These are phyloP conservation scores for Suillus subluteus DNA, from an alignment of 768 basidiomycete species.

Conservation along the genomic window DNA sequence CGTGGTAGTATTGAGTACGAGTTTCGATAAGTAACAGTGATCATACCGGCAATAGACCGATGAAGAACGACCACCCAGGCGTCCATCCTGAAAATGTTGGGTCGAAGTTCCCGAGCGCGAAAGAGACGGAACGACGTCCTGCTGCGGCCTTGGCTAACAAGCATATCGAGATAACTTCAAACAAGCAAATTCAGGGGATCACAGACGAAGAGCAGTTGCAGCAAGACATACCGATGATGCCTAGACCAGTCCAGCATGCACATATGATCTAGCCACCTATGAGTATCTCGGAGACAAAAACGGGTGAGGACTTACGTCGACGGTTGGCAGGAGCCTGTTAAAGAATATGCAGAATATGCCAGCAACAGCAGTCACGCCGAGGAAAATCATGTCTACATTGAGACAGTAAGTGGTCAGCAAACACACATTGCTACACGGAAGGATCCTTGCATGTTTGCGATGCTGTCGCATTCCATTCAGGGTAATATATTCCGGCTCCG, in stretches of 20 bases:
- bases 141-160: conserved; percentile 59
- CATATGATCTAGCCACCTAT: conserved; percentile 49
- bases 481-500: conserved; percentile 58
- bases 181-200: conserved; percentile 18
- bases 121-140: conserved; percentile 57
- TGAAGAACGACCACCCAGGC: conserved; percentile 70
- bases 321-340: conserved; percentile 50
- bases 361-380: conserved; percentile 52
- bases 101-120: conserved; percentile 62
- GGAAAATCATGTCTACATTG: conserved; percentile 53
- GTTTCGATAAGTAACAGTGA: neutral
- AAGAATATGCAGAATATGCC: conserved; percentile 58
- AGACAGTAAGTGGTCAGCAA: conserved; percentile 8
- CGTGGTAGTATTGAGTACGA: conserved; percentile 7
- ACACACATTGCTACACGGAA: neutral
- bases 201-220: neutral
- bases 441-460: conserved; percentile 59
- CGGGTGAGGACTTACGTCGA: conserved; percentile 45
- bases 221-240: conserved; percentile 47
- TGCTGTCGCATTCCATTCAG: conserved; percentile 57
- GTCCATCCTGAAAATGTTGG: conserved; percentile 69
- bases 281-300: conserved; percentile 11
- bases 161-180: conserved; percentile 56
- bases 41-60: conserved; percentile 58
- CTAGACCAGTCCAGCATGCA: conserved; percentile 64